Percentiles rank a stretch among this genome's conserved stretches.
Conservation (phyloP, 192 early-diverging fungal species). For the Radiomyces spectabilis region DNA sequence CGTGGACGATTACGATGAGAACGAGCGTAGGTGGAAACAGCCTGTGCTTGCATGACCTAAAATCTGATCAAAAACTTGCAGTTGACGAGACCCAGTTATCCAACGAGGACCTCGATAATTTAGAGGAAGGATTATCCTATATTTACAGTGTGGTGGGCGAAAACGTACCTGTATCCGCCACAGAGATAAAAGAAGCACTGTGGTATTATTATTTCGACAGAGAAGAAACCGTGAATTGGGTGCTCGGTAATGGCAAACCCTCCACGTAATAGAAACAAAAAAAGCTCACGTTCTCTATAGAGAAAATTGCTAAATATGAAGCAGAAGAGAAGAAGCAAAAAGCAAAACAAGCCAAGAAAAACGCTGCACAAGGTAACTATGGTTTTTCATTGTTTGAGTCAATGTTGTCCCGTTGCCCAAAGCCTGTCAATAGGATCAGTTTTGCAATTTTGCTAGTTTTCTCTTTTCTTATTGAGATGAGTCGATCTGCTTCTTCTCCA, state of each 20-base stretch:
- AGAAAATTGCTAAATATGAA: constrained; percentile 2
- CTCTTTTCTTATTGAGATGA: background rate
- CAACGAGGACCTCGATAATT: constrained; percentile 27
- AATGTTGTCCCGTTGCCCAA: too few relatives aligned
- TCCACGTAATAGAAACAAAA: too few relatives aligned
- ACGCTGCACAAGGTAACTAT: constrained; percentile 17
- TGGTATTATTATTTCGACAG: constrained; percentile 71
- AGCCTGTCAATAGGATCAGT: too few relatives aligned
- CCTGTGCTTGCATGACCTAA: background rate
- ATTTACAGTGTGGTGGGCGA: constrained; percentile 56
- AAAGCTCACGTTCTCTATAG: background rate
- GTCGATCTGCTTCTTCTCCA: background rate
- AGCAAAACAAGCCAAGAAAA: constrained; percentile 13
- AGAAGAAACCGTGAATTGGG: constrained; percentile 53
- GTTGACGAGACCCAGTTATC: constrained; percentile 18
- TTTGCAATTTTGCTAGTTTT: background rate
- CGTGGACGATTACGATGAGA: constrained; percentile 32
- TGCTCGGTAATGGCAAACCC: constrained; percentile 73
- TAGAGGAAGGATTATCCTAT: constrained; percentile 47
- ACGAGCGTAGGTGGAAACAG: constrained; percentile 21
- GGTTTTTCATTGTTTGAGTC: too few relatives aligned
- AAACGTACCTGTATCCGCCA: constrained; percentile 41
- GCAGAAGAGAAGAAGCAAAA: background rate
- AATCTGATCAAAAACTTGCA: background rate
- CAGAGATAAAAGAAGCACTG: constrained; percentile 63